Evolutionary conservation across 495 filamentous ascomycete species (phyloP).

Genomic region (Hyphodiscus hymeniophilus): DNA sequence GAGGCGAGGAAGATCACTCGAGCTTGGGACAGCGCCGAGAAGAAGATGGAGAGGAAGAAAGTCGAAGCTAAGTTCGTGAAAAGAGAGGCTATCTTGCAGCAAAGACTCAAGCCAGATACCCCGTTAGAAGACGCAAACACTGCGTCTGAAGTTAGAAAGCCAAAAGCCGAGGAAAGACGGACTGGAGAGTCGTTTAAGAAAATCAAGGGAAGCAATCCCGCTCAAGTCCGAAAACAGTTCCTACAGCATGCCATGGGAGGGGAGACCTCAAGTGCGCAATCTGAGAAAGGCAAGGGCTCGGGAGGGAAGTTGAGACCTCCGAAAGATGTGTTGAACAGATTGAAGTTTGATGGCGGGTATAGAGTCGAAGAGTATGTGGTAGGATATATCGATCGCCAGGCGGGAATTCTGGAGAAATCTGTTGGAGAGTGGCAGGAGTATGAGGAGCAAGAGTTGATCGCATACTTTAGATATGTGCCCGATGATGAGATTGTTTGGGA

Average conservation of each 20-base stretch:
- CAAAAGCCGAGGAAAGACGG: background rate
- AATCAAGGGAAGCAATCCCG: conserved; percentile 9
- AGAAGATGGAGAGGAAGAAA: background rate
- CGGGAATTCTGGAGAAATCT: conserved; percentile 9
- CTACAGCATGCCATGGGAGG: conserved; percentile 2
- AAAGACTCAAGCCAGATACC: background rate
- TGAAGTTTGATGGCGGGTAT: conserved; percentile 7
- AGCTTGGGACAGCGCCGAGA: background rate
- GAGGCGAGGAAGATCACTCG: background rate
- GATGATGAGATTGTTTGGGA: conserved; percentile 11
- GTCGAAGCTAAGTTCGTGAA: background rate
- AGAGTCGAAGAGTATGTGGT: conserved; percentile 8
- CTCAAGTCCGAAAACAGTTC: conserved; percentile 6
- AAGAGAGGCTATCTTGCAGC: background rate
- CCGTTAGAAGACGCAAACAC: background rate
- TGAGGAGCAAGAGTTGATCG: conserved; percentile 9
- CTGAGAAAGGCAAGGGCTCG: background rate
- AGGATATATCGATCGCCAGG: conserved; percentile 13
- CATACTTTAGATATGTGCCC: conserved; percentile 6
- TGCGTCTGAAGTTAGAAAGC: background rate
- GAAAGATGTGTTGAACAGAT: conserved; percentile 9
- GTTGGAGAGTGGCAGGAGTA: conserved; percentile 6
- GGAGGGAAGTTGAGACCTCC: conserved; percentile 6
- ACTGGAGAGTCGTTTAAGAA: conserved; percentile 7
- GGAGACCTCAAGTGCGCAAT: background rate